Percentiles rank a stretch among this genome's conserved stretches.
Conservation (phyloP, 108 stramenopile genomes). For the Skeletonema grethae region DNA sequence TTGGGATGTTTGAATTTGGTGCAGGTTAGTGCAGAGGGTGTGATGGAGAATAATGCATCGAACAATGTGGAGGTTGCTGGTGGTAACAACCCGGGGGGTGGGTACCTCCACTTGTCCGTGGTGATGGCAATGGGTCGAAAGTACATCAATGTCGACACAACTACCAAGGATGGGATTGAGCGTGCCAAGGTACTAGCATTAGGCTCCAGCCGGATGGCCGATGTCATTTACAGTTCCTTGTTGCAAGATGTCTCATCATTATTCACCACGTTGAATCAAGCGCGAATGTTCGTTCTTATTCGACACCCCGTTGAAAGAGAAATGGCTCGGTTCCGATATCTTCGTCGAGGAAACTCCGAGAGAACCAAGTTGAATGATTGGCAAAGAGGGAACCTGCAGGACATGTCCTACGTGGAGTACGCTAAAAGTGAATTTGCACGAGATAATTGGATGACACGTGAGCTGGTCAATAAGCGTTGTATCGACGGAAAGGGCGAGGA, state of each 20-base stretch:
- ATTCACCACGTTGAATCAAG: constrained; percentile 52
- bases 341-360: constrained; percentile 34
- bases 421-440: constrained; percentile 28
- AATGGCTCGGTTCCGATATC: constrained; percentile 60
- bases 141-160: constrained; percentile 57
- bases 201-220: constrained; percentile 52
- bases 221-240: constrained; percentile 55
- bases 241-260: constrained; percentile 54
- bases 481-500: constrained; percentile 13
- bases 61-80: not conserved
- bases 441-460: constrained; percentile 54
- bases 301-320: constrained; percentile 63
- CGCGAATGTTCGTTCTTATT: constrained; percentile 54
- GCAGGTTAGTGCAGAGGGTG: constrained; percentile 13
- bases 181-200: constrained; percentile 57
- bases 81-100: not conserved
- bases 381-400: constrained; percentile 7
- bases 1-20: constrained; percentile 33
- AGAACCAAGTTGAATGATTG: not conserved
- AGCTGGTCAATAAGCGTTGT: constrained; percentile 50
- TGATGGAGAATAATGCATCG: not conserved
- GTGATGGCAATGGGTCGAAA: constrained; percentile 7
- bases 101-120: not conserved
- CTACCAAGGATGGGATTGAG: constrained; percentile 52
- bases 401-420: constrained; percentile 32